These are phyloP conservation scores for Trichosporon faecale DNA, from an alignment of 1,284 basidiomycete species.

Conservation along the genomic window DNA sequence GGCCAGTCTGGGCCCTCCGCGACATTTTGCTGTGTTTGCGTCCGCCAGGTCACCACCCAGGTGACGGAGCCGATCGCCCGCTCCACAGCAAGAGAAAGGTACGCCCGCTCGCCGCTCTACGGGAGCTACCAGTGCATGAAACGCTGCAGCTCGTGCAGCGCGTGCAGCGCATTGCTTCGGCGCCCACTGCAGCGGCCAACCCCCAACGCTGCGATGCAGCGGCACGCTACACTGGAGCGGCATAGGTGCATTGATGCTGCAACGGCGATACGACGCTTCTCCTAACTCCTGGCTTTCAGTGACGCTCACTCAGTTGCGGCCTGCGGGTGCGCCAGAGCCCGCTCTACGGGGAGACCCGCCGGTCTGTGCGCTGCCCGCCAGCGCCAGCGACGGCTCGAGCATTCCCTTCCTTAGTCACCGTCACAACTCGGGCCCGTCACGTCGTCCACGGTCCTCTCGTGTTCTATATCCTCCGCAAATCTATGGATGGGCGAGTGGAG, in stretches of 20 bases:
- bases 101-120: not conserved
- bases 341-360: too few species aligned
- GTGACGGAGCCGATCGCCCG: not conserved
- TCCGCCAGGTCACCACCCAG: not conserved
- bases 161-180: too few species aligned
- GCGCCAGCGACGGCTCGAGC: not conserved
- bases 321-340: not conserved
- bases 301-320: too few species aligned
- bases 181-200: too few species aligned
- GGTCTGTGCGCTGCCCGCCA: not conserved
- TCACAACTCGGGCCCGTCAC: not conserved
- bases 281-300: not conserved
- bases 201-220: not conserved
- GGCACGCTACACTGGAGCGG: not conserved
- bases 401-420: not conserved
- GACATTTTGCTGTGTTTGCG: conserved; percentile 6
- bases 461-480: not conserved
- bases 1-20: not conserved
- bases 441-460: not conserved
- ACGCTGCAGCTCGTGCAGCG: not conserved
- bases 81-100: not conserved
- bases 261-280: not conserved
- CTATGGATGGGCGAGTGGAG: not conserved
- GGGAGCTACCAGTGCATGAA: not conserved
- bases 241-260: not conserved